These are phyloP conservation scores for Fusarium xylarioides DNA, from an alignment of 2,329 filamentous ascomycete species.

Conservation along the genomic window DNA sequence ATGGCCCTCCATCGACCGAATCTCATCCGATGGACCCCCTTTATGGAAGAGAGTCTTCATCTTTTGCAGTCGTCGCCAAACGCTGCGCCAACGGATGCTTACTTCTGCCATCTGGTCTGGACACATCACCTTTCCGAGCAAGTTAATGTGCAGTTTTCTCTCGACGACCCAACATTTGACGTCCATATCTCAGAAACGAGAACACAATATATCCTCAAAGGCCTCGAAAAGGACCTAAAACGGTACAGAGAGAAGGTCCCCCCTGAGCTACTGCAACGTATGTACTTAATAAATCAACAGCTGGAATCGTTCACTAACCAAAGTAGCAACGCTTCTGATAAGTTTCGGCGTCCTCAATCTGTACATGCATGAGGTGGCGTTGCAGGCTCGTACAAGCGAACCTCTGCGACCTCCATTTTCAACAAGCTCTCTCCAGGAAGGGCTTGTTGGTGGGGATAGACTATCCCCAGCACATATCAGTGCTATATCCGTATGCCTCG, in stretches of 20 bases:
- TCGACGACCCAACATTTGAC: conserved; percentile 68
- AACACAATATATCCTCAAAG: conserved; percentile 70
- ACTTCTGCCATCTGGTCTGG: conserved; percentile 67
- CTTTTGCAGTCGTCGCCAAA: conserved; percentile 63
- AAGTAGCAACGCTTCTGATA: conserved; percentile 67
- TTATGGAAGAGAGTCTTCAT: conserved; percentile 68
- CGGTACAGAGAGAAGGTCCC: conserved; percentile 66
- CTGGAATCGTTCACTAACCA: conserved; percentile 18
- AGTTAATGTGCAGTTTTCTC: conserved; percentile 70
- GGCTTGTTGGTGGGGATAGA: conserved; percentile 52
- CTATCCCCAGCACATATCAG: conserved; percentile 66
- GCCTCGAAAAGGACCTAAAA: conserved; percentile 71
- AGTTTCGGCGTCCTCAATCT: conserved; percentile 72
- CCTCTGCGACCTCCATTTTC: conserved; percentile 60
- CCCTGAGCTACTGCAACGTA: conserved; percentile 63
- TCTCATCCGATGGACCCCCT: conserved; percentile 67
- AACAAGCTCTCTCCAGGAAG: conserved; percentile 55
- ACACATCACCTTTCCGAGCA: conserved; percentile 74
- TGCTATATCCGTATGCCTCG: conserved; percentile 72
- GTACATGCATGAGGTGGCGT: conserved; percentile 79
- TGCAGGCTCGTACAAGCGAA: conserved; percentile 71
- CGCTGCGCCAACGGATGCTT: conserved; percentile 64
- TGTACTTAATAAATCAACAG: conserved; percentile 41
- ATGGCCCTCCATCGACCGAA: conserved; percentile 70
- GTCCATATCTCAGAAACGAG: conserved; percentile 68